A percentile compares a stretch with the other conserved stretches of the same genome.
Evolutionary conservation across 495 filamentous ascomycete genomes (phyloP).

Genomic region (Aspergillus incahuasiensis): DNA sequence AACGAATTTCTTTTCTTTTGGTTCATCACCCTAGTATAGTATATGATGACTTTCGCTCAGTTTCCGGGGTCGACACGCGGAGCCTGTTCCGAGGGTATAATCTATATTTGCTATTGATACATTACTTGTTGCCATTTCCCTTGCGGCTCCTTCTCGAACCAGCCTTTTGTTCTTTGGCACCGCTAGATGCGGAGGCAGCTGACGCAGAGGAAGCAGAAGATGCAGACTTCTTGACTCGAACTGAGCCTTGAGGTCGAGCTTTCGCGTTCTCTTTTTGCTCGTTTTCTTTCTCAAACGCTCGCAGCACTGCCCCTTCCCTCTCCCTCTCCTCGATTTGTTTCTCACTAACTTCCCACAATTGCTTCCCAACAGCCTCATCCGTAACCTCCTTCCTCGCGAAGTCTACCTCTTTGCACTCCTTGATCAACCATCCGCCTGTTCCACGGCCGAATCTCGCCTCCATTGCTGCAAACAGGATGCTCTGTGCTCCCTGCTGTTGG

Average conservation of each 20-base stretch:
- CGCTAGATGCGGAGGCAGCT: slow-evolving; percentile 15
- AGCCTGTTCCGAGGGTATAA: neutral
- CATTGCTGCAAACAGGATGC: slow-evolving; percentile 80
- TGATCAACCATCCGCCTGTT: slow-evolving; percentile 68
- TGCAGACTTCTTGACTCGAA: slow-evolving; percentile 20
- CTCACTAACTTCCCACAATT: slow-evolving; percentile 85
- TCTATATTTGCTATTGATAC: neutral
- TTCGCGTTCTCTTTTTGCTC: slow-evolving; percentile 47
- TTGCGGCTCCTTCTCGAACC: slow-evolving; percentile 46
- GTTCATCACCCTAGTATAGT: neutral
- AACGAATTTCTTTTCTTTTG: slow-evolving; percentile 38
- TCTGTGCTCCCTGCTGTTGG: slow-evolving; percentile 75
- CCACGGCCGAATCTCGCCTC: slow-evolving; percentile 62
- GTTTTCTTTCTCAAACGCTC: slow-evolving; percentile 58
- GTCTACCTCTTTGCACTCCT: slow-evolving; percentile 78
- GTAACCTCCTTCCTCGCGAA: slow-evolving; percentile 67
- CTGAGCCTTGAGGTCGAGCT: slow-evolving; percentile 30
- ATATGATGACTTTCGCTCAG: neutral
- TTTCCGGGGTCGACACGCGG: neutral
- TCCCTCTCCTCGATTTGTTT: slow-evolving; percentile 77
- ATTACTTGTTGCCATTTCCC: slow-evolving; percentile 12
- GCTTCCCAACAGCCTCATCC: slow-evolving; percentile 72
- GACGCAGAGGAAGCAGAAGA: neutral
- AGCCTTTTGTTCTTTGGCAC: slow-evolving; percentile 30
- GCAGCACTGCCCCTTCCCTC: slow-evolving; percentile 66